A percentile compares a stretch with the other conserved stretches of the same genome.
These are phyloP conservation scores for Tolypocladium tundrense DNA, from an alignment of 2,329 filamentous ascomycete genomes.

Conservation along the genomic window DNA sequence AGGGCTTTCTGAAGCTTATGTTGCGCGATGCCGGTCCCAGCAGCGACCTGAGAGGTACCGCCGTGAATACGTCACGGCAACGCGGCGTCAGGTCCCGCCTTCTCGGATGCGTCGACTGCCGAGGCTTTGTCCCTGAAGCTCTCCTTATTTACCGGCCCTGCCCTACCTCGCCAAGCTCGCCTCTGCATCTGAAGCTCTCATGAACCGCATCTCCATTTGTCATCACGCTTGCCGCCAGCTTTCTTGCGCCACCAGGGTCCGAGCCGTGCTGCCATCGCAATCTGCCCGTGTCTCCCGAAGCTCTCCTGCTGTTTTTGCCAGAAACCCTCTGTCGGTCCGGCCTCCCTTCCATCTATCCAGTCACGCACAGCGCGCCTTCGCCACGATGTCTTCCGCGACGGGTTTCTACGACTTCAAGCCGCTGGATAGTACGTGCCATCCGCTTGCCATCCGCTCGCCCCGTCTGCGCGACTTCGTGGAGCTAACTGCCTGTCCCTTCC, in stretches of 20 bases:
- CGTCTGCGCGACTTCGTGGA: neutral
- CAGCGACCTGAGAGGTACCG: neutral
- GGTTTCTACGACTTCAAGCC: conserved; percentile 77
- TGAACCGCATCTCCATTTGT: conserved; percentile 4
- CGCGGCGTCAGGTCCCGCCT: neutral
- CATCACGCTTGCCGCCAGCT: conserved; percentile 4
- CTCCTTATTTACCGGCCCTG: neutral
- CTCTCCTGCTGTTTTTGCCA: neutral
- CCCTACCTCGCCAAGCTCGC: neutral
- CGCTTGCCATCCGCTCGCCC: neutral
- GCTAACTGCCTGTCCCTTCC: conserved; percentile 6
- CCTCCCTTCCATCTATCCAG: neutral
- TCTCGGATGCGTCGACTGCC: neutral
- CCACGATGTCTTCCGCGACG: conserved; percentile 29
- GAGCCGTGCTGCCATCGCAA: neutral
- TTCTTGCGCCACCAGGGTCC: neutral
- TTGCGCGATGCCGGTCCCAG: neutral
- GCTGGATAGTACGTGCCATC: conserved; percentile 51
- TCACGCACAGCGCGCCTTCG: neutral
- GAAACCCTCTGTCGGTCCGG: neutral
- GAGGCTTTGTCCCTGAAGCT: neutral
- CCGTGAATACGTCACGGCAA: neutral
- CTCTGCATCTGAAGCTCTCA: neutral
- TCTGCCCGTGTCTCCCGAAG: neutral
- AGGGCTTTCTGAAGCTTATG: too few relatives aligned